These are phyloP conservation scores for Cerrena zonata DNA, from an alignment of 1,284 basidiomycete species.

Conservation along the genomic window DNA sequence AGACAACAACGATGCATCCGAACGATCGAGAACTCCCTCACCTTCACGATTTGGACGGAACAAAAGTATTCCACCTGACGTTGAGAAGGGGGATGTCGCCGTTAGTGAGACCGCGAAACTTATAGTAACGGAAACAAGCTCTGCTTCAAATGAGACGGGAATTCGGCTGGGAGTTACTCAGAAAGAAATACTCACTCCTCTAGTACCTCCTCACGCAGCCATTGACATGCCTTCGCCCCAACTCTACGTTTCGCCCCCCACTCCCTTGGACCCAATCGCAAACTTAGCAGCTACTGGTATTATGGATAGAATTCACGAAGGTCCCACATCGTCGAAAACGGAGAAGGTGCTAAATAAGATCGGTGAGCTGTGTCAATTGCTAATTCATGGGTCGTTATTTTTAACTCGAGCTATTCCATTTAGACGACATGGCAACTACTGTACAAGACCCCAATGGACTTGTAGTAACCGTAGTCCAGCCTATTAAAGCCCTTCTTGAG, in stretches of 20 bases:
- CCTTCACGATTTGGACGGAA: not conserved
- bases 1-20: not conserved
- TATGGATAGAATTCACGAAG: not conserved
- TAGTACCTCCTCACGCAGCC: not conserved
- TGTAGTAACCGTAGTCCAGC: not conserved
- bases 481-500: constrained; percentile 4
- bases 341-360: constrained; percentile 9
- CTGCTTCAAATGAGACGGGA: not conserved
- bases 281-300: not conserved
- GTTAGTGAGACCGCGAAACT: too few species aligned
- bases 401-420: not conserved
- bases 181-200: not conserved
- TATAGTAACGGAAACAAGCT: too few species aligned
- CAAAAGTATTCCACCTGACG: not conserved
- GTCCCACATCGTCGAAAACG: not conserved
- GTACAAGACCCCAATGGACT: not conserved
- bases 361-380: not conserved
- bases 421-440: not conserved
- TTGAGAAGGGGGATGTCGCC: not conserved
- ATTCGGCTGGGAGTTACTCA: not conserved
- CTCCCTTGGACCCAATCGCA: not conserved
- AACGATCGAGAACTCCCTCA: not conserved
- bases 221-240: not conserved
- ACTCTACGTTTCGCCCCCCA: not conserved
- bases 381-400: not conserved